Percentiles rank a stretch among this genome's conserved stretches.
Evolutionary conservation across 192 early-diverging fungal species (phyloP).

Genomic region (Nowakowskiella sp.): DNA sequence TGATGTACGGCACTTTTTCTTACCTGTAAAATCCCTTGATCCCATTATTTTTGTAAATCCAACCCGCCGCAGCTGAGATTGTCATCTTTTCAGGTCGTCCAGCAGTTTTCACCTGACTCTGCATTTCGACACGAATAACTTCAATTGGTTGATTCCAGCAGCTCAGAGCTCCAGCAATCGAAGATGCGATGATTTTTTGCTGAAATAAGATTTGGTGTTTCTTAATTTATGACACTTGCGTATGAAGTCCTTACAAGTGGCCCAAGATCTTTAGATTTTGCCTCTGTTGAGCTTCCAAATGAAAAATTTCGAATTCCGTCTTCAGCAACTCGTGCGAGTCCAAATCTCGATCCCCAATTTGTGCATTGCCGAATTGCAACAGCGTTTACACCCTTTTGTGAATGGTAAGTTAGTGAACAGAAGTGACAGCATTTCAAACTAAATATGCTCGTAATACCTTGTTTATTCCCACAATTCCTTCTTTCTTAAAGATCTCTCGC

Average conservation of each 20-base stretch:
- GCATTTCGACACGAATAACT: constrained; percentile 98
- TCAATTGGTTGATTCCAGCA: constrained; percentile 99
- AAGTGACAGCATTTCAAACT: no score
- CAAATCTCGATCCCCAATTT: constrained; percentile 98
- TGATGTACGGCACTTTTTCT: no score
- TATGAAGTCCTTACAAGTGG: constrained; percentile 23
- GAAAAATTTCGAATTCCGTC: constrained; percentile 37
- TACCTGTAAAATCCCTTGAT: constrained; percentile 89
- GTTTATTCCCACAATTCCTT: constrained; percentile 95
- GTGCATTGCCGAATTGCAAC: constrained; percentile 95
- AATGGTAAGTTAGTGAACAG: no score
- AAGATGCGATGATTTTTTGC: constrained; percentile 69
- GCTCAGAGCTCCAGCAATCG: constrained; percentile 79
- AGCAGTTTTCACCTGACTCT: constrained; percentile 79
- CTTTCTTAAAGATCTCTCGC: constrained; percentile 77
- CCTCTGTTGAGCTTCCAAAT: constrained; percentile 15
- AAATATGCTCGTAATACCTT: no score
- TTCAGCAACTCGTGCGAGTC: constrained; percentile 45
- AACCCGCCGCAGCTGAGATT: constrained; percentile 69
- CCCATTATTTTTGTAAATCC: constrained; percentile 88
- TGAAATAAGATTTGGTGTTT: constrained; percentile 22
- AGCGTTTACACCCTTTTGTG: constrained; percentile 97
- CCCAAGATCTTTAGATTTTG: constrained; percentile 11
- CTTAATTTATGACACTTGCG: no score
- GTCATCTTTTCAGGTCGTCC: constrained; percentile 90